phyloP scores from a whole-genome alignment of 805 yeast genomes.

The Metschnikowia colocasiae region DNA sequence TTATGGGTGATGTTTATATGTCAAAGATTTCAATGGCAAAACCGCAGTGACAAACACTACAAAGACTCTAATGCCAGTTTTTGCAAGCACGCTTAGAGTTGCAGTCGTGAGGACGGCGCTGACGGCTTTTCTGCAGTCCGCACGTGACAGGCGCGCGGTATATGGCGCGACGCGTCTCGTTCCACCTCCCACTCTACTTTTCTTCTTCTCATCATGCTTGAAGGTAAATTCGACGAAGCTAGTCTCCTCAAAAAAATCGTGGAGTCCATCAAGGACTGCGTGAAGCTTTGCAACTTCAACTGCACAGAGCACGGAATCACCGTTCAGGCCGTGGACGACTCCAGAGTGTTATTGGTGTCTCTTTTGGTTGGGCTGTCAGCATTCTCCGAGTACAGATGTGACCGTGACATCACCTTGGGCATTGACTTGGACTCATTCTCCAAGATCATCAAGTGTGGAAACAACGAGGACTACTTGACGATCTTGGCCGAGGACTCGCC shows the following conservation, averaged over 20 bases:
- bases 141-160: conserved; percentile 1
- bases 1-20: too few relatives aligned
- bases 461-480: conserved; percentile 82
- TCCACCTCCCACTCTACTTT: background rate
- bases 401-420: conserved; percentile 87
- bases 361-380: conserved; percentile 84
- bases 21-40: too few relatives aligned
- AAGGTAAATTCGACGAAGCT: conserved; percentile 95
- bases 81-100: too few relatives aligned
- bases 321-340: conserved; percentile 96
- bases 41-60: too few relatives aligned
- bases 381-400: conserved; percentile 91
- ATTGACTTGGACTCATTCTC: conserved; percentile 82
- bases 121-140: background rate
- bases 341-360: conserved; percentile 90
- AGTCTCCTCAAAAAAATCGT: conserved; percentile 85
- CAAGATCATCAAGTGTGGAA: conserved; percentile 88
- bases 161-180: conserved; percentile 6
- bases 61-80: too few relatives aligned
- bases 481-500: conserved; percentile 87
- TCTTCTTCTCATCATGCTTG: conserved; percentile 59
- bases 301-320: conserved; percentile 94
- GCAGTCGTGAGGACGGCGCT: too few relatives aligned
- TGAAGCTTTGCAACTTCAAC: conserved; percentile 92
- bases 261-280: conserved; percentile 92